Evolutionary conservation across 202 grass and related monocot genomes (phyloP).

Genomic region (Alloteropsis angusta): DNA sequence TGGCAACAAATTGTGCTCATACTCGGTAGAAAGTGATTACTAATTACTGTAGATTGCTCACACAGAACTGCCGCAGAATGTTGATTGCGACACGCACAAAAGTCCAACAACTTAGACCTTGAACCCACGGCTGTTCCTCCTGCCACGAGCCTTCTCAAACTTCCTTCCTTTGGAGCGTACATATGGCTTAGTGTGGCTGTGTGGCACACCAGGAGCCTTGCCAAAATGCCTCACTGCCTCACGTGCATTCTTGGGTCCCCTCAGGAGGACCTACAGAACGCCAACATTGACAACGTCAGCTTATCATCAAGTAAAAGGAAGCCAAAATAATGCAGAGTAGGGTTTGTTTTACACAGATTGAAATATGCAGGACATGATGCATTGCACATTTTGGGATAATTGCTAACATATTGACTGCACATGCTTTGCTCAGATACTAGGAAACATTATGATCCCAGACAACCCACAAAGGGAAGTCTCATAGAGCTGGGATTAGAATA

Average conservation of each 20-base stretch:
- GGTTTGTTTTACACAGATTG: not conserved
- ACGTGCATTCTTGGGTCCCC: slow-evolving; percentile 80
- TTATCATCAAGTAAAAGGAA: not conserved
- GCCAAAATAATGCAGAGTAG: not conserved
- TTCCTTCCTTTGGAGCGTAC: slow-evolving; percentile 79
- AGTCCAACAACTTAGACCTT: slow-evolving; percentile 34
- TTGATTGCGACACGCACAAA: not conserved
- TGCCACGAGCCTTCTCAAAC: slow-evolving; percentile 75
- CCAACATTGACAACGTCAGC: not conserved
- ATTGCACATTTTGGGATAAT: too few relatives aligned
- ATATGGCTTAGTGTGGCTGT: slow-evolving; percentile 83
- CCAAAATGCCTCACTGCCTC: slow-evolving; percentile 78
- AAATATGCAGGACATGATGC: not conserved
- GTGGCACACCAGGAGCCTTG: slow-evolving; percentile 73
- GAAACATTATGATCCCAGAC: slow-evolving; percentile 39
- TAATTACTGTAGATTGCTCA: slow-evolving; percentile 36
- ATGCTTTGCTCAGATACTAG: slow-evolving; percentile 44
- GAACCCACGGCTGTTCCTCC: slow-evolving; percentile 79
- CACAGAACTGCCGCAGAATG: not conserved
- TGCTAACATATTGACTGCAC: not conserved
- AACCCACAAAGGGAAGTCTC: slow-evolving; percentile 56
- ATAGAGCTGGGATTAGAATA: slow-evolving; percentile 66
- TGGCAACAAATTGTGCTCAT: slow-evolving; percentile 14
- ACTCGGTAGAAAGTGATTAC: slow-evolving; percentile 17
- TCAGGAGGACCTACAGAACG: slow-evolving; percentile 43